Evolutionary conservation across 2,329 filamentous ascomycete species (phyloP).

Genomic region (Monosporascus sp.): DNA sequence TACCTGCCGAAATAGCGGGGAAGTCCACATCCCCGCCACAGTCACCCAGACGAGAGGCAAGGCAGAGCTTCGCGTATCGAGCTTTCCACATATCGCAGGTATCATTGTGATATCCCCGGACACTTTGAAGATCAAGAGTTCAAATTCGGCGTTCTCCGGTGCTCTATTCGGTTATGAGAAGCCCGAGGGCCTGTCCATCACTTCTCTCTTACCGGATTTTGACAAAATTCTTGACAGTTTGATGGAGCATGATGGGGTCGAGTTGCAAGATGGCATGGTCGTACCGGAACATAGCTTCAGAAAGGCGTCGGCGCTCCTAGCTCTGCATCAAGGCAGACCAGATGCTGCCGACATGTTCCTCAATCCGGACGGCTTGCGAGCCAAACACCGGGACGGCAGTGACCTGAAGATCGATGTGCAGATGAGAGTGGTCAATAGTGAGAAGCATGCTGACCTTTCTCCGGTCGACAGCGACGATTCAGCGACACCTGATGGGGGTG

Average conservation of each 20-base stretch:
- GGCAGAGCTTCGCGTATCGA: slow-evolving; percentile 76
- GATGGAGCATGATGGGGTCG: slow-evolving; percentile 78
- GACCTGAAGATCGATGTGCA: slow-evolving; percentile 93
- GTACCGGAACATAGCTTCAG: slow-evolving; percentile 95
- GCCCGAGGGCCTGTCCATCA: slow-evolving; percentile 75
- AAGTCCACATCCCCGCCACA: slow-evolving; percentile 77
- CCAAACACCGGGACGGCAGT: slow-evolving; percentile 82
- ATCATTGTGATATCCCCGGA: slow-evolving; percentile 87
- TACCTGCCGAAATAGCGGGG: slow-evolving; percentile 72
- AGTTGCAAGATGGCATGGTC: slow-evolving; percentile 87
- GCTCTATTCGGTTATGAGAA: slow-evolving; percentile 86
- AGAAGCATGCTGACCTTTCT: slow-evolving; percentile 49
- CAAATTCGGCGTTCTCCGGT: slow-evolving; percentile 90
- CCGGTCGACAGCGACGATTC: slow-evolving; percentile 23
- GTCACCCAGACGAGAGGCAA: slow-evolving; percentile 67
- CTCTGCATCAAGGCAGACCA: slow-evolving; percentile 73
- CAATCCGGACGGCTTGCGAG: slow-evolving; percentile 76
- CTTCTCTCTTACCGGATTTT: slow-evolving; percentile 78
- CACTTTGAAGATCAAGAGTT: slow-evolving; percentile 76
- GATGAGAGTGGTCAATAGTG: slow-evolving; percentile 92
- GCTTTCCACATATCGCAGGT: slow-evolving; percentile 94
- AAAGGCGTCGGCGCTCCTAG: slow-evolving; percentile 76
- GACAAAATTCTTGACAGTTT: slow-evolving; percentile 76
- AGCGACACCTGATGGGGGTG: slow-evolving; percentile 33
- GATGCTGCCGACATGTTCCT: slow-evolving; percentile 77